Evolutionary conservation across 192 early-diverging fungal genomes (phyloP).

Genomic region (Linnemannia zychae): DNA sequence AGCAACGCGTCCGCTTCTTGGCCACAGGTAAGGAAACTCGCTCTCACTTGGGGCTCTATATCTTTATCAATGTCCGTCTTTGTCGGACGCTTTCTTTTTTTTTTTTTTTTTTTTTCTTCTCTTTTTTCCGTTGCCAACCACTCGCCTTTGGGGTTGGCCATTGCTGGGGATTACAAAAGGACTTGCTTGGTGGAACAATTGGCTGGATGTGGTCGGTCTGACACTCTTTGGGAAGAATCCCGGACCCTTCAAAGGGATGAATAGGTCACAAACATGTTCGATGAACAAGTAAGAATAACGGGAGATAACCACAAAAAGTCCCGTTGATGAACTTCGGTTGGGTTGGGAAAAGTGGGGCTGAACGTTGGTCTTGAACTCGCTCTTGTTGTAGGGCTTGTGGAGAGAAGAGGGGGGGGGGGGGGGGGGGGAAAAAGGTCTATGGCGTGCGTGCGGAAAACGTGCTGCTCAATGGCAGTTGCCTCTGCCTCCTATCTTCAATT

Average conservation of each 20-base stretch:
- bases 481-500: constrained; percentile 14
- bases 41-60: background rate
- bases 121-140: background rate
- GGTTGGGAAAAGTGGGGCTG: background rate
- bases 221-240: background rate
- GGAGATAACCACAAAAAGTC: background rate
- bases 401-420: background rate
- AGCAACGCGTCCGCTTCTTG: constrained; percentile 73
- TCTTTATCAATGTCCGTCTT: background rate
- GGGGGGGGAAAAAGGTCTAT: background rate
- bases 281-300: background rate
- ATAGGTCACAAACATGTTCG: background rate
- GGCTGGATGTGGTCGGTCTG: background rate
- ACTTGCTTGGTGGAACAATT: background rate
- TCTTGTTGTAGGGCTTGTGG: background rate
- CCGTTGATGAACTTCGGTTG: background rate
- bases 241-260: background rate
- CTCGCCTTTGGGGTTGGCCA: background rate
- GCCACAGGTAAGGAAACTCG: constrained; percentile 38
- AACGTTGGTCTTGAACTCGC: background rate
- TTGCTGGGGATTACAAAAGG: background rate
- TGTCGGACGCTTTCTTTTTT: background rate
- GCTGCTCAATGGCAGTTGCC: constrained; percentile 16
- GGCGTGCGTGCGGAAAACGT: background rate
- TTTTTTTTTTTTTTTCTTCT: background rate